A percentile compares a stretch with the other conserved stretches of the same genome.
phyloP scores from a whole-genome alignment of 2,329 filamentous ascomycete genomes.

The Colletotrichum zoysiae region DNA sequence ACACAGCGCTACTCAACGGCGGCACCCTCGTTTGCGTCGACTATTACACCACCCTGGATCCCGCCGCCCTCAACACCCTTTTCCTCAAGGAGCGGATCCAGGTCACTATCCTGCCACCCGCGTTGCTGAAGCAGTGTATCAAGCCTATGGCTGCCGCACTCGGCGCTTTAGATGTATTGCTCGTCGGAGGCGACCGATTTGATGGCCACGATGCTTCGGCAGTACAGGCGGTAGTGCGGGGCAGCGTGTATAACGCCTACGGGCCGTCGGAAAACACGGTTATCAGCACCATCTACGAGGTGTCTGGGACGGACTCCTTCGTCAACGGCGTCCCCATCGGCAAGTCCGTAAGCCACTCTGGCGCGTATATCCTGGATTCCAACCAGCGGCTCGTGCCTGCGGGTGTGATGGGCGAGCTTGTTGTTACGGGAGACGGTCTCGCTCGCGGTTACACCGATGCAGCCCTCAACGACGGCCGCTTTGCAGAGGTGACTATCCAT shows the following conservation, averaged over 20 bases:
- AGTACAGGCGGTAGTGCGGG: neutral
- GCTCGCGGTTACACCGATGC: no score
- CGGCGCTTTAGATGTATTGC: conserved; percentile 50
- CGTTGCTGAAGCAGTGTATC: conserved; percentile 36
- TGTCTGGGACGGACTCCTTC: conserved; percentile 15
- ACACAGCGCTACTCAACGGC: conserved; percentile 41
- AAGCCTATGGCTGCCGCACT: conserved; percentile 51
- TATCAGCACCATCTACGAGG: conserved; percentile 39
- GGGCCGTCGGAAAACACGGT: conserved; percentile 43
- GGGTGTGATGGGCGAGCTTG: conserved; percentile 48
- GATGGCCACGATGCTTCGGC: conserved; percentile 21
- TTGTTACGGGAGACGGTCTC: conserved; percentile 48
- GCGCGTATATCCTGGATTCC: conserved; percentile 45
- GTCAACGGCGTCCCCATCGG: conserved; percentile 44
- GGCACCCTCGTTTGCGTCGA: conserved; percentile 44
- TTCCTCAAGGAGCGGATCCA: conserved; percentile 51
- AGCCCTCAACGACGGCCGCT: conserved; percentile 33
- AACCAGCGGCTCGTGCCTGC: conserved; percentile 44
- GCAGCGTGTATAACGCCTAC: conserved; percentile 35
- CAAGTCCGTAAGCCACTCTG: conserved; percentile 42
- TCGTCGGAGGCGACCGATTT: conserved; percentile 50
- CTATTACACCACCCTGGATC: conserved; percentile 36
- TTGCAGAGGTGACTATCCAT: conserved; percentile 38
- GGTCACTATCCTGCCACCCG: conserved; percentile 46
- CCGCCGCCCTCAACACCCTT: conserved; percentile 29